Conservation (phyloP, 2,329 filamentous ascomycete species). For the Pleoardoris graminearum region DNA sequence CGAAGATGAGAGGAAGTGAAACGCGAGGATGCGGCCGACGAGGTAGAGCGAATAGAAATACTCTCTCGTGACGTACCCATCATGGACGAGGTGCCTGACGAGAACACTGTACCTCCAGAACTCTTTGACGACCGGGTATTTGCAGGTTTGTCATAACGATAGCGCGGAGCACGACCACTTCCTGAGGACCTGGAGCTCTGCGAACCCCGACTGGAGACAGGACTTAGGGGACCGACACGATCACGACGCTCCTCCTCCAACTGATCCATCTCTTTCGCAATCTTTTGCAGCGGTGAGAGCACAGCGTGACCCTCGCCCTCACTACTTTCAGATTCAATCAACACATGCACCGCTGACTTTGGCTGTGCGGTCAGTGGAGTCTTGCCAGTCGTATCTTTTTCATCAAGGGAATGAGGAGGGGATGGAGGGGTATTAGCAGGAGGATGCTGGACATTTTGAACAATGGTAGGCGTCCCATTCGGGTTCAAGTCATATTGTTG, state of each 20-base stretch:
- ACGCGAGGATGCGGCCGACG: constrained; percentile 53
- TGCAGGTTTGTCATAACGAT: constrained; percentile 52
- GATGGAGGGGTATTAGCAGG: constrained; percentile 78
- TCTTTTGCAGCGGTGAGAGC: constrained; percentile 73
- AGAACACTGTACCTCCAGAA: constrained; percentile 65
- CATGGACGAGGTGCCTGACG: constrained; percentile 62
- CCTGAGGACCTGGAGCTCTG: constrained; percentile 58
- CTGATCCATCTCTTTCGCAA: constrained; percentile 71
- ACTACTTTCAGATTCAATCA: constrained; percentile 64
- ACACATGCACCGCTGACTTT: constrained; percentile 34
- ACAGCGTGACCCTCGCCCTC: constrained; percentile 61
- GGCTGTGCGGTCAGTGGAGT: constrained; percentile 37
- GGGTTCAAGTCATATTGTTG: constrained; percentile 96
- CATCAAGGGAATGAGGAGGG: constrained; percentile 78
- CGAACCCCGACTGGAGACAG: constrained; percentile 69
- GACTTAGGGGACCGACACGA: constrained; percentile 67
- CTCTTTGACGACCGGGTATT: constrained; percentile 35
- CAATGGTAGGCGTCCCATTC: constrained; percentile 66
- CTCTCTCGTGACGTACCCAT: constrained; percentile 52
- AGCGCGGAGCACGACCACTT: constrained; percentile 48
- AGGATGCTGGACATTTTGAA: constrained; percentile 84
- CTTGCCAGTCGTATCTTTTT: constrained; percentile 57
- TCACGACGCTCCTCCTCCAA: constrained; percentile 64
- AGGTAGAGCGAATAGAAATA: constrained; percentile 59
- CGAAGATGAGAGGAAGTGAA: constrained; percentile 70